Base-by-base conservation (phyloP, 2,329 filamentous ascomycete species). In the Ceratocystis diversiconidia region DNA sequence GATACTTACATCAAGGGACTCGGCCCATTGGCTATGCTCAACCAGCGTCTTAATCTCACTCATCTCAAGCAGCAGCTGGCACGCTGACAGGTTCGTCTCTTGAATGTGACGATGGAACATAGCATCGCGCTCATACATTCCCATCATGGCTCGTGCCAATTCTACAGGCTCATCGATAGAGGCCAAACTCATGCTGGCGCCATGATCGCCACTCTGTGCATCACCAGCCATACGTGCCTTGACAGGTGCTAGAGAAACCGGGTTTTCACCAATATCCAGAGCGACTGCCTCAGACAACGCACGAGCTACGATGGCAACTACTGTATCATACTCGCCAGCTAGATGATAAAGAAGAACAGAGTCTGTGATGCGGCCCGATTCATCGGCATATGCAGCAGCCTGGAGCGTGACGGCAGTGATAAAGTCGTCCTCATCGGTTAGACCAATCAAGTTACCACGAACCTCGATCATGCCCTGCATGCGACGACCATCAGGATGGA, bases 311-410 rank as follows among this genome's bases (percentile, higher is more conserved):
- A 97, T 92, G 30, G 83, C 79, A 55, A 96, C 85, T n/a, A 97
- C 95, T 64, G 86, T 91, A 74, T 99, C 91, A 73, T 95, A 97
- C 74, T 99, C 92, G 72, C 90, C 90, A 0, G 94, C 92, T 55
- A 99, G 80, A 74, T 99, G 92, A 74, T 95, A 97, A 63, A 99
- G 80, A 62, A 99, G 81, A 15, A 97, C 92, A 1, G 95, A 92
- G 75, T 99, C 94, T 0, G 92, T 95, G 1, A 88, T 91, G 62
- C 95, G 85, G 48, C 94, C 92, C 71, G 92, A 95, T 74, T 97
- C 92, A 70, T 99, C 92, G 3, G 94, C 94, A 72, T 92, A 90
- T 69, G 88, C 87, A 50, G 94, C 94, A 7, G 94, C 94, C 74
- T 96, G 90, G 55, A 94, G 80, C 1, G 92, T 97, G 71, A 99